These are phyloP conservation scores for Botrytis aclada DNA, from an alignment of 2,329 filamentous ascomycete species.

Conservation along the genomic window DNA sequence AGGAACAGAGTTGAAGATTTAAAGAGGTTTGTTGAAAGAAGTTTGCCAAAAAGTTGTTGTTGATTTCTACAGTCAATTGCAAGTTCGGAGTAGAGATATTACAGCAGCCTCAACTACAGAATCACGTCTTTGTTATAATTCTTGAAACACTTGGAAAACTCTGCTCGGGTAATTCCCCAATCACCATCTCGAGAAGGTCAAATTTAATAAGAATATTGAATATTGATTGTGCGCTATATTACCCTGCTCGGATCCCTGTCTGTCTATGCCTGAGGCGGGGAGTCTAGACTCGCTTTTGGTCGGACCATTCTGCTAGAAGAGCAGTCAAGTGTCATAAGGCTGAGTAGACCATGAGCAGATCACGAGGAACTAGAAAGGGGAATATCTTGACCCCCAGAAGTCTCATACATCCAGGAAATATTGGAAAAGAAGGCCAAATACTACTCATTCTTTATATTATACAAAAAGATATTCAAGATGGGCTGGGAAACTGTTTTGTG, in stretches of 20 bases:
- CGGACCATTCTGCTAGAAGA: not conserved
- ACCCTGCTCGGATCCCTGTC: conserved; percentile 4
- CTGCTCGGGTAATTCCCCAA: not conserved
- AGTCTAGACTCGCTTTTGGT: not conserved
- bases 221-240: not conserved
- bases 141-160: not conserved
- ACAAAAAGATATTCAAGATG: not conserved
- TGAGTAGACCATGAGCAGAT: not conserved
- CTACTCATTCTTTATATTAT: not conserved
- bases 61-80: not conserved
- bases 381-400: not conserved
- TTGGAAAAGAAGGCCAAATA: not conserved
- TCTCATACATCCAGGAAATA: not conserved
- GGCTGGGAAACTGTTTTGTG: not conserved
- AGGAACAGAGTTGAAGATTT: not conserved
- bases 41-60: not conserved
- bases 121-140: not conserved
- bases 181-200: not conserved
- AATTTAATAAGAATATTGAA: not conserved
- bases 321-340: not conserved
- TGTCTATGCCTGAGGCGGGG: not conserved
- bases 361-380: not conserved
- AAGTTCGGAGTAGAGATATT: not conserved
- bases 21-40: not conserved
- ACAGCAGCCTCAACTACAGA: not conserved